Evolutionary conservation across 345 rosid species (phyloP), one percentile per base, ranked within the genome.

Genomic region (Dipteronia sinensis): DNA sequence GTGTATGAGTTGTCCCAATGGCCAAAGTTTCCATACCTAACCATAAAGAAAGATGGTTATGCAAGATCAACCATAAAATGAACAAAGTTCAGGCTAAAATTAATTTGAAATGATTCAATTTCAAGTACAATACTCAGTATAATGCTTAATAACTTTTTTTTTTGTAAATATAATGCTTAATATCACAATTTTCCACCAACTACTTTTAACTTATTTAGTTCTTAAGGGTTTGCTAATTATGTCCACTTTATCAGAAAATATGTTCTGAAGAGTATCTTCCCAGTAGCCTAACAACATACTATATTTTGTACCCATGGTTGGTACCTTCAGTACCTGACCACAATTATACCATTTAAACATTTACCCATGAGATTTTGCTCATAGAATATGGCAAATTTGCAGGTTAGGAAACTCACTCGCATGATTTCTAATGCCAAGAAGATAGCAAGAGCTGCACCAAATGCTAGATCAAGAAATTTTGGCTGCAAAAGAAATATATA

Each of bases 21-120:
- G 98, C 86, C 94, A 84, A 84, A 96, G 89, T 88, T 88, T 92
- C 98, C 98, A 94, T 0, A 96, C 90, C 98, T 94, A 86, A 38
- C 64, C 16, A 84, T 78, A 80, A 76, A 67, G 72, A 29, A 67
- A 65, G 16, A 65, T 46, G 66, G 17, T 65, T 77, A 69, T 31
- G 72, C 29, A 58, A 76, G 56, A 65, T 44, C 42, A 79, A 69
- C 76, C 67, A 64, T 11, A 64, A 53, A 51, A 38, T 13, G 22
- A 10, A 65, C 23, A 42, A 76, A 69, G 62, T 7, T 59, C 64
- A 59, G 27, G 22, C 22, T 59, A 6, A 27, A 38, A 46, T 42
- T 71, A 38, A 74, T 49, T 61, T 61, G 22, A 44, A 73, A 63
- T n/a, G 56, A 63, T 23, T 15, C 42, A 62, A 63, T 44, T 23